Conservation (phyloP, 805 yeast genomes). For the Teunomyces barrocoloradensis region DNA sequence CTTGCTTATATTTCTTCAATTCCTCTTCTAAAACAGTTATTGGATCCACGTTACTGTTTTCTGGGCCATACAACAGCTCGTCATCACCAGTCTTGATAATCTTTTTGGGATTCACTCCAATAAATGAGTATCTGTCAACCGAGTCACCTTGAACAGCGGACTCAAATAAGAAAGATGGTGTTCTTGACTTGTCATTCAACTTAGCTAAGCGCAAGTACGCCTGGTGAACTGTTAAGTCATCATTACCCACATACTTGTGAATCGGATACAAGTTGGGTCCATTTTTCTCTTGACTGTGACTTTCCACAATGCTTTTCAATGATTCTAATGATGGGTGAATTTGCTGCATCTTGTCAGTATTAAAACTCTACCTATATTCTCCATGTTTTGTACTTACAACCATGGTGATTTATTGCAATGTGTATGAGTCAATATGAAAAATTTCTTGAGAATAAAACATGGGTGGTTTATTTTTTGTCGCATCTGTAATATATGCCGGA, state of each 20-base stretch:
- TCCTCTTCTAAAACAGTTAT: slow-evolving; percentile 71
- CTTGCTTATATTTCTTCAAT: slow-evolving; percentile 60
- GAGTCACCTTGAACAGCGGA: slow-evolving; percentile 87
- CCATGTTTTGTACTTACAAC: slow-evolving; percentile 21
- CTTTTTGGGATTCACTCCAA: slow-evolving; percentile 83
- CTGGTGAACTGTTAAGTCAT: slow-evolving; percentile 81
- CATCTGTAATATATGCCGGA: background rate
- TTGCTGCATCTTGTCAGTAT: slow-evolving; percentile 14
- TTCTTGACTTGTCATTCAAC: slow-evolving; percentile 50
- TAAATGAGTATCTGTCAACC: slow-evolving; percentile 85
- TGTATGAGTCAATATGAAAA: slow-evolving; percentile 4
- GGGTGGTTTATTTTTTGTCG: background rate
- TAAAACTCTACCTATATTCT: background rate
- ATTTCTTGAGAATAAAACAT: background rate
- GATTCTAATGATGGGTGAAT: slow-evolving; percentile 39
- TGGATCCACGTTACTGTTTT: slow-evolving; percentile 68
- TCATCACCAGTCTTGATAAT: slow-evolving; percentile 79
- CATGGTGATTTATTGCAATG: slow-evolving; percentile 11
- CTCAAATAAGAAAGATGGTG: slow-evolving; percentile 80
- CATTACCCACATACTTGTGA: slow-evolving; percentile 68
- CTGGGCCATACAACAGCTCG: slow-evolving; percentile 23
- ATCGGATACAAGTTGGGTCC: slow-evolving; percentile 77
- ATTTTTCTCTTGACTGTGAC: slow-evolving; percentile 12
- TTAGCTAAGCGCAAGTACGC: slow-evolving; percentile 83
- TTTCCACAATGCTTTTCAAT: slow-evolving; percentile 23